Evolutionary conservation across 768 basidiomycete species (phyloP).

Genomic region (Phaffia australis): DNA sequence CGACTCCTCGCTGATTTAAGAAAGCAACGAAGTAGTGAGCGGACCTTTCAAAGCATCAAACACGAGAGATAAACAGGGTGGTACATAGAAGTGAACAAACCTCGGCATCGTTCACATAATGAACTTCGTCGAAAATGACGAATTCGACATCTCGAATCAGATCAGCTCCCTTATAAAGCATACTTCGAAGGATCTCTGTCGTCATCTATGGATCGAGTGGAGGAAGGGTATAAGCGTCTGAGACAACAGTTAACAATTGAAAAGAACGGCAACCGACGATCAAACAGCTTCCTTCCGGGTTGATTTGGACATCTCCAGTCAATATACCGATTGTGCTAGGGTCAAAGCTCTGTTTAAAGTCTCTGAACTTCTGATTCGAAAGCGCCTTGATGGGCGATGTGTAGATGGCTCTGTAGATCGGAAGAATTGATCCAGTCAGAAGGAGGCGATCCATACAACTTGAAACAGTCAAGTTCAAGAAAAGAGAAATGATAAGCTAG

Average conservation of each 20-base stretch:
- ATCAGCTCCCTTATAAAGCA: conserved; percentile 98
- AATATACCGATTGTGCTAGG: conserved; percentile 85
- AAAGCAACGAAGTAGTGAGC: conserved; percentile 1
- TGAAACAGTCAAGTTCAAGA: neutral
- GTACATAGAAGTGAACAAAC: conserved; percentile 41
- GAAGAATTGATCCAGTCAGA: conserved; percentile 5
- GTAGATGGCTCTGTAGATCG: conserved; percentile 69
- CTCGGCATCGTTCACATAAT: conserved; percentile 99
- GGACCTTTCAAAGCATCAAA: neutral
- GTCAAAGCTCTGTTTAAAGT: conserved; percentile 94
- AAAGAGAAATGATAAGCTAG: neutral
- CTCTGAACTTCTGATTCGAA: conserved; percentile 97
- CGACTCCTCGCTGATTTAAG: conserved; percentile 70
- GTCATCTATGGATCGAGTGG: conserved; percentile 34
- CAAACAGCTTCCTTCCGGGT: conserved; percentile 90
- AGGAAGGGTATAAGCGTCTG: neutral
- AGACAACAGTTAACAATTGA: neutral
- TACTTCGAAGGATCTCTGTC: conserved; percentile 84
- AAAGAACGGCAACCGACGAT: conserved; percentile 58
- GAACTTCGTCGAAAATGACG: conserved; percentile 98
- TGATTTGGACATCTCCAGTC: conserved; percentile 98
- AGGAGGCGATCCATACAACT: neutral
- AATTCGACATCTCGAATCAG: conserved; percentile 97
- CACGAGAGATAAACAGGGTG: neutral
- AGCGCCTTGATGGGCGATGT: conserved; percentile 98